These are phyloP conservation scores for Aquilaria malaccensis DNA, from an alignment of 345 rosid species.

Conservation along the genomic window DNA sequence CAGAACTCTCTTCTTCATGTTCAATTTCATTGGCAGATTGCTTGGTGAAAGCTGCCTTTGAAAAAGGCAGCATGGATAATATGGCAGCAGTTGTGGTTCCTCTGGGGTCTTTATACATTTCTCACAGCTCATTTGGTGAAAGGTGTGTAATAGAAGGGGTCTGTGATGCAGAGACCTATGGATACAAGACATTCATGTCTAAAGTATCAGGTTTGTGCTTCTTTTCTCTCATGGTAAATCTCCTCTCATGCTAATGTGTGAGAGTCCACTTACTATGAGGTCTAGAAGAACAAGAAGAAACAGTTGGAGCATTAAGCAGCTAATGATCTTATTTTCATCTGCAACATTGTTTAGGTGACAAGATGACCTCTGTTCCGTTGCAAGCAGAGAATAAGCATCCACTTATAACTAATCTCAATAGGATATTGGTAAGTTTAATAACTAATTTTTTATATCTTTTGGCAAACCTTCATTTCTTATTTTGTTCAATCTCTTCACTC, in stretches of 20 bases:
- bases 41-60: constrained; percentile 61
- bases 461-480: neutral
- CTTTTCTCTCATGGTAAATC: constrained; percentile 3
- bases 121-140: constrained; percentile 35
- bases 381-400: constrained; percentile 46
- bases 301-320: neutral
- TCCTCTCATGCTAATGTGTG: constrained; percentile 16
- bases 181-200: constrained; percentile 20
- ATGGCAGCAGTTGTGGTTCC: constrained; percentile 81
- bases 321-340: constrained; percentile 12
- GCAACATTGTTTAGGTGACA: constrained; percentile 28
- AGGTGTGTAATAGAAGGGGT: constrained; percentile 27
- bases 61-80: constrained; percentile 82
- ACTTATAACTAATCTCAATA: constrained; percentile 43
- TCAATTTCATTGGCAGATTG: constrained; percentile 76
- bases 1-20: constrained; percentile 53
- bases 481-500: too few species aligned
- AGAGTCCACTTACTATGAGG: too few species aligned
- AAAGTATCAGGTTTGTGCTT: neutral
- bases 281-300: too few species aligned
- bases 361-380: constrained; percentile 25
- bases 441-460: constrained; percentile 1
- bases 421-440: constrained; percentile 64
- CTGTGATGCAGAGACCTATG: constrained; percentile 25
- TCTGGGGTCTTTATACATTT: constrained; percentile 33